Percentiles rank a stretch among this genome's conserved stretches.
These are phyloP conservation scores for Arthrobotrys musiformis DNA, from an alignment of 2,329 filamentous ascomycete genomes.

Conservation along the genomic window DNA sequence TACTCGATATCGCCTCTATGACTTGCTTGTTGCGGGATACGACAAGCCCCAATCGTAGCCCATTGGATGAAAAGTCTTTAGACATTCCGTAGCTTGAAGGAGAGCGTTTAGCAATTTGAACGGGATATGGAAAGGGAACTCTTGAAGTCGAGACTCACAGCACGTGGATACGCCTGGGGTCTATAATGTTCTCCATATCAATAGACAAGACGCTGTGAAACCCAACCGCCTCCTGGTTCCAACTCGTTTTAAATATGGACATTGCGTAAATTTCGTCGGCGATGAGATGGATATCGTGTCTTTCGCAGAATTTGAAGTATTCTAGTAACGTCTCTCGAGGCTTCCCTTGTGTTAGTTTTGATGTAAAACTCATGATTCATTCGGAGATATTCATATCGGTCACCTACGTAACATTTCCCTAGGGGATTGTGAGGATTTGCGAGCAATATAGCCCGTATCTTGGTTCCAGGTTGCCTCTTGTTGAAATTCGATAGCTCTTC, in stretches of 20 bases:
- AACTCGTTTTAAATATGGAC: slow-evolving; percentile 66
- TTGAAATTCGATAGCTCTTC: slow-evolving; percentile 9
- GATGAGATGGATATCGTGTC: slow-evolving; percentile 68
- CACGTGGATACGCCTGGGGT: slow-evolving; percentile 67
- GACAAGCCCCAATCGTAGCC: slow-evolving; percentile 67
- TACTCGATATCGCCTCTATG: slow-evolving; percentile 62
- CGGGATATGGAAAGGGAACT: too few relatives aligned
- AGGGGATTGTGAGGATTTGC: slow-evolving; percentile 63
- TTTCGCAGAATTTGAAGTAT: slow-evolving; percentile 66
- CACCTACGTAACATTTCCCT: slow-evolving; percentile 60
- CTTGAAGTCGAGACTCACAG: slow-evolving; percentile 58
- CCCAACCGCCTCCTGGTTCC: slow-evolving; percentile 57
- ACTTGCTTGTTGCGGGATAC: slow-evolving; percentile 66
- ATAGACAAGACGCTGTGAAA: slow-evolving; percentile 67
- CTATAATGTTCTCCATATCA: slow-evolving; percentile 64
- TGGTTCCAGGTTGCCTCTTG: slow-evolving; percentile 60
- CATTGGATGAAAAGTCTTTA: slow-evolving; percentile 70
- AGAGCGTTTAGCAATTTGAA: not conserved
- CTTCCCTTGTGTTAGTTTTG: slow-evolving; percentile 5
- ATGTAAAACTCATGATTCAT: too few relatives aligned
- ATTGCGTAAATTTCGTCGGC: slow-evolving; percentile 71
- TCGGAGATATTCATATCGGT: not conserved
- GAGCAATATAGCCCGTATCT: slow-evolving; percentile 66
- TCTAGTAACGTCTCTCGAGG: slow-evolving; percentile 58
- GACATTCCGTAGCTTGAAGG: slow-evolving; percentile 62